Evolutionary conservation across 305 asterid species (phyloP), one percentile per base, ranked within the genome.

Genomic region (Ajuga reptans): DNA sequence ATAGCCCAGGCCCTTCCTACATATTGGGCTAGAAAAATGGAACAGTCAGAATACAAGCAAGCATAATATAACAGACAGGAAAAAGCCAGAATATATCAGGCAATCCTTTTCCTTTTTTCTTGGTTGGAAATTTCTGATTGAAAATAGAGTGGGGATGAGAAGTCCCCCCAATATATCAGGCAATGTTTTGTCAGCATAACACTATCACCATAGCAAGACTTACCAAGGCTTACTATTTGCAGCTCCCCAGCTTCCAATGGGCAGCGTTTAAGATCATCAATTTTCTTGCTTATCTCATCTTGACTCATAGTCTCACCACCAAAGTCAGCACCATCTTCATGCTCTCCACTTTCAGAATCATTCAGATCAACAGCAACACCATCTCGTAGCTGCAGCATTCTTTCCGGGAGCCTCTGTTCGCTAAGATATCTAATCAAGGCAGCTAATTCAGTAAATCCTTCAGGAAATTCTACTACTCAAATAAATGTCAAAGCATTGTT

Each of bases 151-250:
- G 27, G 27, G 27, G 27, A 2, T 21, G 27, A 21, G 27, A 21
- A 21, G 27, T 21, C 27, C 27, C 27, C 27, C 27, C 14, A 63
- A 75, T 33, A 51, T 16, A 47, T 34, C 58, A 33, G 42, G 52
- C 56, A 75, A 59, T 54, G 46, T 47, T 62, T 51, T 39, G 51
- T 50, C 52, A n/a, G 50, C 27, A 55, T 56, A 68, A 64, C 24
- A 42, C 68, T 45, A 58, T 51, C 56, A 56, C 57, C 49, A 33
- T 49, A 50, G 52, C 64, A 49, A 55, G 63, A 68, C 82, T 69
- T 82, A 92, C 96, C 96, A 56, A 86, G 89, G 84, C 58, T 85
- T 64, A 91, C 72, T 75, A 91, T 76, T 82, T 82, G 84, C 83
- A 89, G 72, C 69, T 86, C 92, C 64, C 90, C 88, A 27, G 78